Evolutionary conservation across 1,284 basidiomycete species (phyloP).

Genomic region (Rhodotorula sp.): DNA sequence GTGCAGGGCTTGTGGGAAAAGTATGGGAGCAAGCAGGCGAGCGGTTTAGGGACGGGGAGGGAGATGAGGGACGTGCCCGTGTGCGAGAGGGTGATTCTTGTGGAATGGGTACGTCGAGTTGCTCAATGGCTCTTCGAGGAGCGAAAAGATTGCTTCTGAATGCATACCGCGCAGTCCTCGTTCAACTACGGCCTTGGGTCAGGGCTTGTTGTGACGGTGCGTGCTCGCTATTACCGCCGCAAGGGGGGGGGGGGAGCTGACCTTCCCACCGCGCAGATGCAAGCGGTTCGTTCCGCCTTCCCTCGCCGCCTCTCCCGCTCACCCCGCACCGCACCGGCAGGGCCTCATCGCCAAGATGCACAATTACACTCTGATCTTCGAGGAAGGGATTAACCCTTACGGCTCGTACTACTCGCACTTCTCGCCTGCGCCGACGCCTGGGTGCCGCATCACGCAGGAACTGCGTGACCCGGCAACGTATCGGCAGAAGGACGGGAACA

Average conservation of each 20-base stretch:
- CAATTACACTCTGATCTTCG: slow-evolving; percentile 22
- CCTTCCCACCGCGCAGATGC: neutral
- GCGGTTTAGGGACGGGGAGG: slow-evolving; percentile 3
- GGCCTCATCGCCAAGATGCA: slow-evolving; percentile 11
- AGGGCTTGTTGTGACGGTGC: neutral
- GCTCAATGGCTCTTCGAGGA: too few species aligned
- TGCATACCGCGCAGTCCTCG: neutral
- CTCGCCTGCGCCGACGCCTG: neutral
- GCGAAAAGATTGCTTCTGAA: neutral
- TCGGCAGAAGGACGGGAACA: neutral
- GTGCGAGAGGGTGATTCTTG: slow-evolving; percentile 18
- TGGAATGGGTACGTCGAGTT: slow-evolving; percentile 21
- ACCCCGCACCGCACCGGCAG: neutral
- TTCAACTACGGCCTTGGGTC: slow-evolving; percentile 19
- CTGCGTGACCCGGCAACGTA: neutral
- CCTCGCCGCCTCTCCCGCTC: too few species aligned
- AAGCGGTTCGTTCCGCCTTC: neutral
- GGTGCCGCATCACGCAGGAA: slow-evolving; percentile 4
- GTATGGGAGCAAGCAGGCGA: neutral
- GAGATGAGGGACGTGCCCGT: neutral
- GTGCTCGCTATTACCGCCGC: too few species aligned
- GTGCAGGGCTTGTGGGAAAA: neutral
- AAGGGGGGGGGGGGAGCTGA: too few species aligned
- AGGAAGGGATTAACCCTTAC: slow-evolving; percentile 8
- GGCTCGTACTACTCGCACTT: slow-evolving; percentile 22